A percentile compares a stretch with the other conserved stretches of the same genome.
Evolutionary conservation across 768 basidiomycete species (phyloP).

Genomic region (Tylopilus cervinicoccineus): DNA sequence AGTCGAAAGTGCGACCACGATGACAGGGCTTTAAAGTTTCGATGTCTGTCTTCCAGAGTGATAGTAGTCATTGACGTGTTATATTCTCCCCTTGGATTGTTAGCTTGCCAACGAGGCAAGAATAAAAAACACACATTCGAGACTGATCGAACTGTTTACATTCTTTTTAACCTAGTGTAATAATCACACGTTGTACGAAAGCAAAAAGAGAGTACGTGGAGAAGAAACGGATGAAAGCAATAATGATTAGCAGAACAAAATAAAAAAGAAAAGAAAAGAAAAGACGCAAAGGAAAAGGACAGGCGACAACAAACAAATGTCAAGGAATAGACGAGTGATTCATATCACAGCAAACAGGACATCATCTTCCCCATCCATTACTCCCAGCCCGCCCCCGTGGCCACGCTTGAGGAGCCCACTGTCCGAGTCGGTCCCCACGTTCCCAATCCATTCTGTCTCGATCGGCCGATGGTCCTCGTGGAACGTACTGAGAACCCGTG

Average conservation of each 20-base stretch:
- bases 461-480: conserved; percentile 51
- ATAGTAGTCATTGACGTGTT: background rate
- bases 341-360: conserved; percentile 8
- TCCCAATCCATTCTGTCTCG: conserved; percentile 46
- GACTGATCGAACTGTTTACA: conserved; percentile 6
- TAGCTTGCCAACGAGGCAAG: conserved; percentile 1
- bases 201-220: conserved; percentile 2
- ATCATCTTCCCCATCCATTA: conserved; percentile 33
- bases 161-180: conserved; percentile 5
- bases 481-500: conserved; percentile 34
- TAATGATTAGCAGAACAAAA: conserved; percentile 32
- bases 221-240: conserved; percentile 25
- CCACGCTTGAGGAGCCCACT: conserved; percentile 25
- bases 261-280: background rate
- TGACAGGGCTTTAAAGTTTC: background rate
- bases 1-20: background rate
- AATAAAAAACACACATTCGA: background rate
- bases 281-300: background rate
- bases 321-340: conserved; percentile 3
- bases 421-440: conserved; percentile 40
- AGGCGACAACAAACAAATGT: background rate
- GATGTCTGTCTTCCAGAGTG: background rate
- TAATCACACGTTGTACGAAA: conserved; percentile 7
- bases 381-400: conserved; percentile 34
- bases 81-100: conserved; percentile 7